These are phyloP conservation scores for Nannochloropsis gaditana DNA, from an alignment of 108 stramenopile species.

Conservation along the genomic window DNA sequence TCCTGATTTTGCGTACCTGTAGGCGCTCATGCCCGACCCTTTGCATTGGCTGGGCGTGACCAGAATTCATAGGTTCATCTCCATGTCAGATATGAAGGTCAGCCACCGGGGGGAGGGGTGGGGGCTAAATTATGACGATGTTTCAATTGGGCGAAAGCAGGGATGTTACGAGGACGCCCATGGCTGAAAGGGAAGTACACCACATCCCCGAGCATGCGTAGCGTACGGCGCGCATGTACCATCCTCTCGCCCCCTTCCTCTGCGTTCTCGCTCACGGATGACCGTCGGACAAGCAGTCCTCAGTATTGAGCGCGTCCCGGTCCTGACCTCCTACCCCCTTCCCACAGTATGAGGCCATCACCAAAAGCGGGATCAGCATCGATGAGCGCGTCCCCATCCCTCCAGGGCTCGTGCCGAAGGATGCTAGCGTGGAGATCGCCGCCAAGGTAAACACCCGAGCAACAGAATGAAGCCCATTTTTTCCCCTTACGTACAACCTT, in stretches of 20 bases:
- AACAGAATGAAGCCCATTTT: neutral
- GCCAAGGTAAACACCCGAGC: slow-evolving; percentile 54
- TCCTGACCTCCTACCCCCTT: neutral
- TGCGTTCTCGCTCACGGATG: neutral
- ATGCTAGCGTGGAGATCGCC: slow-evolving; percentile 96
- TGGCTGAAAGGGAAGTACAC: neutral
- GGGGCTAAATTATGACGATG: neutral
- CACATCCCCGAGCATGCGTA: neutral
- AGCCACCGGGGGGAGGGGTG: neutral
- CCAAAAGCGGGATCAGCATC: slow-evolving; percentile 74
- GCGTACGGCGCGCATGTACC: neutral
- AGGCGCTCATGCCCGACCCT: slow-evolving; percentile 96
- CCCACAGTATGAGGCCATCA: neutral
- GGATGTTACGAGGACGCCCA: neutral
- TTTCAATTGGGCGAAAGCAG: neutral
- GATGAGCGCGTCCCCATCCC: slow-evolving; percentile 98
- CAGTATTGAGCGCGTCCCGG: neutral
- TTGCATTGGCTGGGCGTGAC: slow-evolving; percentile 67
- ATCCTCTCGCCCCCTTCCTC: neutral
- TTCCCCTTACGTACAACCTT: neutral
- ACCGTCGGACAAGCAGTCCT: neutral
- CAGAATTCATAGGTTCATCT: slow-evolving; percentile 73
- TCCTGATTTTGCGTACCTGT: slow-evolving; percentile 64
- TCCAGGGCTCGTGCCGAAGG: slow-evolving; percentile 85
- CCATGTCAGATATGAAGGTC: slow-evolving; percentile 96